Percentiles rank a stretch among this genome's conserved stretches.
phyloP scores from a whole-genome alignment of 768 basidiomycete species.

The Podaxis rugospora region DNA sequence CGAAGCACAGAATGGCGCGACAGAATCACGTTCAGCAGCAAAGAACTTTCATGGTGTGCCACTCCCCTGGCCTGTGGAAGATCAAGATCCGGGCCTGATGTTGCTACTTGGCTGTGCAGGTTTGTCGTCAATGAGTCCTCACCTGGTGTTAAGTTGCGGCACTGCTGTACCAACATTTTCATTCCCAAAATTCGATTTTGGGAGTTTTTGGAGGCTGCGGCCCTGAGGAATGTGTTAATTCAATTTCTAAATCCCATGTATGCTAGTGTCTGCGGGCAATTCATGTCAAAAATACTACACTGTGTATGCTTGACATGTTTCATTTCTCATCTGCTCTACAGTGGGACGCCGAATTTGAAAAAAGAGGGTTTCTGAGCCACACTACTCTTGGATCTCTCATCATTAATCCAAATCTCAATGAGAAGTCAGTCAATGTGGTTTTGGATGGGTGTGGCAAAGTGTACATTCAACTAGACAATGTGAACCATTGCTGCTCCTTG shows the following conservation, averaged over 20 bases:
- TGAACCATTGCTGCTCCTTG: neutral
- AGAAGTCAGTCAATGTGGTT: neutral
- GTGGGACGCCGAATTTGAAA: neutral
- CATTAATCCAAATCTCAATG: neutral
- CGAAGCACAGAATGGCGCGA: no score
- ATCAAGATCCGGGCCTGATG: no score
- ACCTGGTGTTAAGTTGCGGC: no score
- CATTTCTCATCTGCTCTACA: neutral
- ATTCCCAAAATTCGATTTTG: no score
- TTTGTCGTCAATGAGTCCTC: no score
- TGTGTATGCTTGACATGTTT: neutral
- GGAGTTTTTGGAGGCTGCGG: no score
- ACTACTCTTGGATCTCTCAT: neutral
- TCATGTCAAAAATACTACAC: neutral
- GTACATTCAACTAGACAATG: neutral
- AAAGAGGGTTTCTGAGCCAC: neutral
- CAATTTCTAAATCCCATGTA: neutral
- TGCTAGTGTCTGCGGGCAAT: neutral
- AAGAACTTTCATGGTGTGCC: no score
- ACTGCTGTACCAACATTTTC: no score
- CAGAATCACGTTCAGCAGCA: no score
- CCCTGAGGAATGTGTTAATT: neutral
- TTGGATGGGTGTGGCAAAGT: no score
- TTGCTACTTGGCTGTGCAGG: no score
- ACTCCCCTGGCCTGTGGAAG: no score